Conservation (phyloP, 352 stramenopile genomes). For the Pythium aristosporum region DNA sequence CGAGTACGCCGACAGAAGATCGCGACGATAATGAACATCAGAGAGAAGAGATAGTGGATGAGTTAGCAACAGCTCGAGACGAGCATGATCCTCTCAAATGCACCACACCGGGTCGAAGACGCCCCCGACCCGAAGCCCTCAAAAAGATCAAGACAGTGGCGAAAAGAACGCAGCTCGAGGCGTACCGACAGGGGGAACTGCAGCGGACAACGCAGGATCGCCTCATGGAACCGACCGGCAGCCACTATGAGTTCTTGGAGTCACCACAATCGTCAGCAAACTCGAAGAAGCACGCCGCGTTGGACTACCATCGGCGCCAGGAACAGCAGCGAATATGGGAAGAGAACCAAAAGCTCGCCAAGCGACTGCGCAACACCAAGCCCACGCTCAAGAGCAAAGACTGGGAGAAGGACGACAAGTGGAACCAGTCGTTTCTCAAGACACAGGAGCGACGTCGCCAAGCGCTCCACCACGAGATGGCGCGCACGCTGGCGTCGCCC, state of each 20-base stretch:
- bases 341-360: constrained; percentile 69
- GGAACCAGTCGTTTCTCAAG: constrained; percentile 67
- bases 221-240: constrained; percentile 26
- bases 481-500: constrained; percentile 41
- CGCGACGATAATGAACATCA: constrained; percentile 4
- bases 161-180: constrained; percentile 27
- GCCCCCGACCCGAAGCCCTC: neutral
- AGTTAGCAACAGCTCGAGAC: neutral
- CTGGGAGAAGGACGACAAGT: constrained; percentile 73
- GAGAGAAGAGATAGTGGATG: neutral
- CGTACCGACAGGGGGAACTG: constrained; percentile 5
- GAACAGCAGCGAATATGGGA: constrained; percentile 71
- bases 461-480: constrained; percentile 54
- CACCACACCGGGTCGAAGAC: neutral
- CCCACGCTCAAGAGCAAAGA: constrained; percentile 62
- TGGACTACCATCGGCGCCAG: constrained; percentile 67
- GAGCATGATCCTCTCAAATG: neutral
- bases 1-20: neutral
- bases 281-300: constrained; percentile 18
- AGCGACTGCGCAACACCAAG: constrained; percentile 65
- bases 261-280: neutral
- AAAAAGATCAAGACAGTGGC: constrained; percentile 22
- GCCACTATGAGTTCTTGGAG: constrained; percentile 3
- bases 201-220: too few relatives aligned
- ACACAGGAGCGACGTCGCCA: constrained; percentile 50